Evolutionary conservation across 2,329 filamentous ascomycete genomes (phyloP).

Genomic region (Fusarium longipes): DNA sequence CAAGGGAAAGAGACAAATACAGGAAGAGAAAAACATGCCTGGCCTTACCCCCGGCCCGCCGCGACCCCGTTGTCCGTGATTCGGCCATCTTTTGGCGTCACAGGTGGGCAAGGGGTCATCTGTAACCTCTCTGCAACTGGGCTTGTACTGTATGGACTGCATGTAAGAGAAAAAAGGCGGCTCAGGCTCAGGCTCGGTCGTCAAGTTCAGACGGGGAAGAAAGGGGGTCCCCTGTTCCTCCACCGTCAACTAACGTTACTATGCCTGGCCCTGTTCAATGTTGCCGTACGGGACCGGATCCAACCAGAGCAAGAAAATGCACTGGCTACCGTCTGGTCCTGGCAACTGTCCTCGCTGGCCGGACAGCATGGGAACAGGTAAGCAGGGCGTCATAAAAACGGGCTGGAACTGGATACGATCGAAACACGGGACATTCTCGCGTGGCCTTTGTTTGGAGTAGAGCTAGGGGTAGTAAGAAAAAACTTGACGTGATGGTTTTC

Average conservation of each 20-base stretch:
- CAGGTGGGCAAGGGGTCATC: constrained; percentile 42
- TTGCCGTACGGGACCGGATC: constrained; percentile 1
- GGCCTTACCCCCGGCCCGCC: constrained; percentile 27
- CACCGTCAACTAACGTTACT: constrained; percentile 35
- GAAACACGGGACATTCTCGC: constrained; percentile 39
- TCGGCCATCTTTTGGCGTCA: constrained; percentile 43
- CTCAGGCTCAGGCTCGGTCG: constrained; percentile 13
- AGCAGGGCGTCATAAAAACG: constrained; percentile 16
- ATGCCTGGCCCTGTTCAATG: constrained; percentile 17
- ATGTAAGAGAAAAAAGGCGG: constrained; percentile 30
- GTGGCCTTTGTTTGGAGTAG: constrained; percentile 37
- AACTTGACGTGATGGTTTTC: not conserved
- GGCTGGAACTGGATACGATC: constrained; percentile 25
- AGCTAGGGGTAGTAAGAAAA: constrained; percentile 1
- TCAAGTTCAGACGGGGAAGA: constrained; percentile 20
- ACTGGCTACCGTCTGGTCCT: constrained; percentile 34
- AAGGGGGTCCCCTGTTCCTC: constrained; percentile 29
- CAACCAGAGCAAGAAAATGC: constrained; percentile 11
- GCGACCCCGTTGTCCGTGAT: constrained; percentile 37
- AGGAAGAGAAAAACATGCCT: constrained; percentile 4
- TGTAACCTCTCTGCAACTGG: constrained; percentile 31
- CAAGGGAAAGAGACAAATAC: not conserved
- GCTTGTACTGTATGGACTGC: no score
- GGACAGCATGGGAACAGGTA: constrained; percentile 19
- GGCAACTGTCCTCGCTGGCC: constrained; percentile 24